Evolutionary conservation across 2,329 filamentous ascomycete species (phyloP).

Genomic region (Epichloe typhina): DNA sequence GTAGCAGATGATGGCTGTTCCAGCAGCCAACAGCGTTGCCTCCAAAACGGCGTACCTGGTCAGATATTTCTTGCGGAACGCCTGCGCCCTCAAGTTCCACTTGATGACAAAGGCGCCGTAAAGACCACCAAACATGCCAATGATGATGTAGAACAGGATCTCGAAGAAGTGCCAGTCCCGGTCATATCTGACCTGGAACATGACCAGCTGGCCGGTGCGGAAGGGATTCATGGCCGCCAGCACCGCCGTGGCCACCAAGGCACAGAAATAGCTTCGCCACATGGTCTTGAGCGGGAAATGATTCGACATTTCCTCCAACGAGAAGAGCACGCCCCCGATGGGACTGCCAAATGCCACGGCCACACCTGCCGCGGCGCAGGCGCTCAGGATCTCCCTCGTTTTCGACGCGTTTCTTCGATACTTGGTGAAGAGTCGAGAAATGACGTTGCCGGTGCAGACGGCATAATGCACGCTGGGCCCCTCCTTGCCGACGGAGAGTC

Average conservation of each 20-base stretch:
- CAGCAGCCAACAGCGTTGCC: constrained; percentile 66
- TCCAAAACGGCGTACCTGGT: constrained; percentile 74
- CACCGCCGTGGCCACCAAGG: constrained; percentile 84
- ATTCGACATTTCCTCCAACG: constrained; percentile 92
- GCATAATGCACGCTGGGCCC: constrained; percentile 98
- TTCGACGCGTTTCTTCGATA: constrained; percentile 87
- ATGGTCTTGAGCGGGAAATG: constrained; percentile 95
- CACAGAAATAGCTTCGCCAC: constrained; percentile 97
- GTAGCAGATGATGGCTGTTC: constrained; percentile 87
- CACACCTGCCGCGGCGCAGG: constrained; percentile 87
- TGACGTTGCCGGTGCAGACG: constrained; percentile 93
- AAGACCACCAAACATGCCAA: constrained; percentile 85
- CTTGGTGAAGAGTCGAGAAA: constrained; percentile 83
- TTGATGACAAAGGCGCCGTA: constrained; percentile 97
- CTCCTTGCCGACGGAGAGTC: constrained; percentile 90
- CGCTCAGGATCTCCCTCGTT: constrained; percentile 87
- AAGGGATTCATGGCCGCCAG: constrained; percentile 96
- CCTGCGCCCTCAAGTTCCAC: constrained; percentile 83
- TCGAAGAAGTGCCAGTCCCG: constrained; percentile 98
- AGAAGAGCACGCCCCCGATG: constrained; percentile 93
- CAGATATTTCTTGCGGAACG: constrained; percentile 89
- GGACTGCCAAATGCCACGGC: constrained; percentile 95
- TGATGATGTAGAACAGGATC: constrained; percentile 76
- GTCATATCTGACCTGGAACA: constrained; percentile 97
- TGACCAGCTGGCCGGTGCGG: constrained; percentile 90